Conservation (phyloP, 352 stramenopile species). For the Pilasporangium apinafurcum region DNA sequence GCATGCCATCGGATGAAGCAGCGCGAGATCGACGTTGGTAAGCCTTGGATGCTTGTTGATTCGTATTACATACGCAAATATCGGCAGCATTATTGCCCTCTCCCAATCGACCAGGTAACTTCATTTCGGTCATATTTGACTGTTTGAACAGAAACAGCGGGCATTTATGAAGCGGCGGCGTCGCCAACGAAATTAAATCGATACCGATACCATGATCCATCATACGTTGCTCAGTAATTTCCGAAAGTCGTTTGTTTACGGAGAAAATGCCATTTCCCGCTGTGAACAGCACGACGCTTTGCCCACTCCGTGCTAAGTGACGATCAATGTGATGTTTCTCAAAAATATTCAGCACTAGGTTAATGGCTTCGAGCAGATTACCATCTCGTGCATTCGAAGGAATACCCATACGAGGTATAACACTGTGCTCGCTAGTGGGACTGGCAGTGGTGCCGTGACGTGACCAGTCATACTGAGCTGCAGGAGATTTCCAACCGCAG, state of each 20-base stretch:
- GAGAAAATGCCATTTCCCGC: constrained; percentile 95
- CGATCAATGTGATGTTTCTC: constrained; percentile 98
- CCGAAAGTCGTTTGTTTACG: constrained; percentile 92
- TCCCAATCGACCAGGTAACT: constrained; percentile 35
- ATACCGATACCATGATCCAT: constrained; percentile 99
- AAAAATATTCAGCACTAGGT: constrained; percentile 98
- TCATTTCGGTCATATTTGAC: constrained; percentile 61
- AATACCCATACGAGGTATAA: constrained; percentile 34
- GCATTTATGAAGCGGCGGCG: constrained; percentile 95
- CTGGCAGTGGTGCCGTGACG: constrained; percentile 2
- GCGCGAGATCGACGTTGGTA: constrained; percentile 35
- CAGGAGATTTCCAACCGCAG: constrained; percentile 56
- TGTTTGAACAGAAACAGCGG: constrained; percentile 96
- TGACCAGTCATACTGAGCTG: constrained; percentile 28
- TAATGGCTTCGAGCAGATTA: constrained; percentile 98
- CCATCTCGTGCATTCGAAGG: constrained; percentile 75
- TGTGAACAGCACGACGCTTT: constrained; percentile 95
- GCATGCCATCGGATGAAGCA: constrained; percentile 30
- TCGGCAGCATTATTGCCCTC: constrained; percentile 22
- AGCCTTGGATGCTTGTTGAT: constrained; percentile 13
- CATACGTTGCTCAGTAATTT: constrained; percentile 99
- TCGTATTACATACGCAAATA: constrained; percentile 29
- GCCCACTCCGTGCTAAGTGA: constrained; percentile 93
- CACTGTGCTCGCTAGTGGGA: neutral
- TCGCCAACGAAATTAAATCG: constrained; percentile 94